Evolutionary conservation across 208 protist species (phyloP).

Genomic region (Crithidia expoeki): DNA sequence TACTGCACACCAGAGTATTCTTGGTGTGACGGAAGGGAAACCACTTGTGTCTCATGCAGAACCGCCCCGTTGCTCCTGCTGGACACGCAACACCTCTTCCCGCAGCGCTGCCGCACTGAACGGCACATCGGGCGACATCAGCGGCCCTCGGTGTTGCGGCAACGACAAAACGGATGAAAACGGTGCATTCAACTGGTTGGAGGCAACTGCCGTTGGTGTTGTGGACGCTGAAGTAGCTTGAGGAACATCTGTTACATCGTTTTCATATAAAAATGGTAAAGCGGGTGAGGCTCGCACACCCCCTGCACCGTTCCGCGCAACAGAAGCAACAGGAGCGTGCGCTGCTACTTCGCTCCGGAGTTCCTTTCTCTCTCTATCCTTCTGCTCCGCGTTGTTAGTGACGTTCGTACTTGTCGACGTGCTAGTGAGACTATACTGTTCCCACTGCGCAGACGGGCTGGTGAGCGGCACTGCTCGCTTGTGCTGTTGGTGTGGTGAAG

Average conservation of each 20-base stretch:
- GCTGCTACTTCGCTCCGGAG: no score
- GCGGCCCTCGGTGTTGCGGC: not conserved
- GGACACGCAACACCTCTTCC: slow-evolving; percentile 8
- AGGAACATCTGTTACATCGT: no score
- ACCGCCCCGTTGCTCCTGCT: slow-evolving; percentile 6
- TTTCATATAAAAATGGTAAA: no score
- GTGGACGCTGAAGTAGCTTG: no score
- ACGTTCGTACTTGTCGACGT: slow-evolving; percentile 26
- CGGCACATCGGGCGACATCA: not conserved
- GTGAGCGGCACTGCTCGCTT: not conserved
- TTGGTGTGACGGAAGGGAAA: no score
- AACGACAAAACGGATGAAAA: not conserved
- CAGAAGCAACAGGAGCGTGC: no score
- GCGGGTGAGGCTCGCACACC: no score
- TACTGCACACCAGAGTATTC: no score
- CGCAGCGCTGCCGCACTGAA: not conserved
- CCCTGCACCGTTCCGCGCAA: no score
- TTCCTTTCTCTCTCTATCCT: no score
- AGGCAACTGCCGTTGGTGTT: no score
- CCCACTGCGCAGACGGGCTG: slow-evolving; percentile 11
- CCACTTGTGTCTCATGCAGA: not conserved
- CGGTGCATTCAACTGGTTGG: no score
- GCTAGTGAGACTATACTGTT: slow-evolving; percentile 22
- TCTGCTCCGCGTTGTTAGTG: not conserved
- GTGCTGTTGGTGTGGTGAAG: not conserved